Evolutionary conservation across 805 yeast species (phyloP), one percentile per base, ranked within the genome.

Genomic region (Lipomyces yamadae): DNA sequence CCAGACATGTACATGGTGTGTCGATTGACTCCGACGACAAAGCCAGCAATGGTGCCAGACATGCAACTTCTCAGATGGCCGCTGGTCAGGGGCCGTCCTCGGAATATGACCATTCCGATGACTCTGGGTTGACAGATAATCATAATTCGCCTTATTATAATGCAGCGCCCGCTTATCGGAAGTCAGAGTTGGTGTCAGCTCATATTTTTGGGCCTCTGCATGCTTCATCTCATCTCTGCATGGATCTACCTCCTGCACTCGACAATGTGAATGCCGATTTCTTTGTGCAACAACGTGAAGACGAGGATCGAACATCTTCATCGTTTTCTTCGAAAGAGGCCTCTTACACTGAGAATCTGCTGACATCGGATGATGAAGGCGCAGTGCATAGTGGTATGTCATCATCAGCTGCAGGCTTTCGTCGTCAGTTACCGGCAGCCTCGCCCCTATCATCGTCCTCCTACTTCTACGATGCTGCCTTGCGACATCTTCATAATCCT

Each of bases 1-100:
- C 30, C 45, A 32, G 37, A 52, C n/a, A 11, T 1, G 63, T 42
- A 13, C 65, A 62, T 24, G 62, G 62, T 15, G 11, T 52, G 6
- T 13, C 34, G 11, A n/a, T 29, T 15, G 24, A 52, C 34, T 52
- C 55, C 8, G 35, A 52, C 18, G 55, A 52, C 10, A 34, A 52
- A 15, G 55, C 24, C 30, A 42, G 6, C 30, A 42, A n/a, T 13
- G 18, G 24, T 15, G 8, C 48, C 18, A 15, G 48, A 42, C 48
- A 13, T 4, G 7, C 48, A 15, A 42, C 15, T 42, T 5, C 10
- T 3, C 48, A 42, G 48, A 42, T 15, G 5, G 48, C 24, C 6
- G 15, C 48, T 42, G 48, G 48, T 3, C 29, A 6, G 15, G 48
- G 48, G 6, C 7, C n/a, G 18, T 42, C 15, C 29, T 42, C 48